Percentiles rank a stretch among this genome's conserved stretches.
Conservation (phyloP, 176 grass and related monocot species). For the Lolium multiflorum region DNA sequence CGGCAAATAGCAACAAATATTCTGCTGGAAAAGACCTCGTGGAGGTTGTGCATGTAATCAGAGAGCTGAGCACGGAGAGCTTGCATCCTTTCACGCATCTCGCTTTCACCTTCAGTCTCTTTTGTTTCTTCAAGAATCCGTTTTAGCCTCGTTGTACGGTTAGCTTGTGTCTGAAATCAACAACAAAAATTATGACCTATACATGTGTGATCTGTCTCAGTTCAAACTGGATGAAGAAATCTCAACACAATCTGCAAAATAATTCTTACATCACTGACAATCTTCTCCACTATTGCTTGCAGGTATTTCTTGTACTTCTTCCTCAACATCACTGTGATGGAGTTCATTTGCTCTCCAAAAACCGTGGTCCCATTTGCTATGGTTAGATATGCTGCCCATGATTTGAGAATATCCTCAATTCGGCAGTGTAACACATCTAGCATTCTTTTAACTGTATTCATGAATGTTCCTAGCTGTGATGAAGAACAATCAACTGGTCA, state of each 20-base stretch:
- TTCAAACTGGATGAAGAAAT: slow-evolving; percentile 9
- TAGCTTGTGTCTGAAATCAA: slow-evolving; percentile 67
- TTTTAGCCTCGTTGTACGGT: slow-evolving; percentile 73
- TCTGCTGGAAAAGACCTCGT: slow-evolving; percentile 78
- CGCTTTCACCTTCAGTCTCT: slow-evolving; percentile 77
- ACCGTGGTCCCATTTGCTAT: slow-evolving; percentile 60
- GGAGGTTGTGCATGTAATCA: slow-evolving; percentile 79
- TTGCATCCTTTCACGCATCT: slow-evolving; percentile 89
- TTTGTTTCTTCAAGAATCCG: slow-evolving; percentile 88
- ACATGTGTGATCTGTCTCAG: slow-evolving; percentile 9
- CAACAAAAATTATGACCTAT: slow-evolving; percentile 5
- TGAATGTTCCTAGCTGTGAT: slow-evolving; percentile 90
- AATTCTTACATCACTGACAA: slow-evolving; percentile 76
- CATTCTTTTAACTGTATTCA: slow-evolving; percentile 93
- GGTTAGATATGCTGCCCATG: slow-evolving; percentile 79
- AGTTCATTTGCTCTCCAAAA: slow-evolving; percentile 93
- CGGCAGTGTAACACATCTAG: slow-evolving; percentile 85
- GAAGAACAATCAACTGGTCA: slow-evolving; percentile 30
- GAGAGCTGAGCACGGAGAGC: slow-evolving; percentile 70
- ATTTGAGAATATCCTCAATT: slow-evolving; percentile 81
- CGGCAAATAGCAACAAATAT: slow-evolving; percentile 93
- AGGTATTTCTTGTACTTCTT: slow-evolving; percentile 95
- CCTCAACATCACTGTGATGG: slow-evolving; percentile 83
- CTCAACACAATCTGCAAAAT: too few relatives aligned
- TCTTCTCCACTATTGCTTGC: slow-evolving; percentile 84